Conservation (phyloP, 129 eudicot genomes). For the Smallanthus sonchifolius region DNA sequence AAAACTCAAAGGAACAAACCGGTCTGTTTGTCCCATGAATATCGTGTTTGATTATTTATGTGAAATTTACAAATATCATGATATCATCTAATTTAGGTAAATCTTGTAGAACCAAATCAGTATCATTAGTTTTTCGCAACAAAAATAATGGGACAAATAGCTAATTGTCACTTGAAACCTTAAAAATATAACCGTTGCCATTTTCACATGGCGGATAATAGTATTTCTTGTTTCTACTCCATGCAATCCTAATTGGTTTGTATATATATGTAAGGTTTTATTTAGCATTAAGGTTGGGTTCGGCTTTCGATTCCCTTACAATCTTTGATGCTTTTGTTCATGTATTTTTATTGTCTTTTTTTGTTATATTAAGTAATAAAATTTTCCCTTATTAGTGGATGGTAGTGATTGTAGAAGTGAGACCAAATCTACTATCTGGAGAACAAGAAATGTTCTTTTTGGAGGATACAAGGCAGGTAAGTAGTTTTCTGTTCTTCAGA, state of each 20-base stretch:
- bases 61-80: neutral
- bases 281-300: neutral
- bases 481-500: neutral
- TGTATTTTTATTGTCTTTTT: neutral
- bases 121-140: neutral
- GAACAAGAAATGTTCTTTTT: conserved; percentile 54
- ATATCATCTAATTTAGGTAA: neutral
- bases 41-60: neutral
- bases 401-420: conserved; percentile 64
- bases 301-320: neutral
- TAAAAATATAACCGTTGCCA: neutral
- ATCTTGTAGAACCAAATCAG: neutral
- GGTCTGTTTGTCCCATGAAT: neutral
- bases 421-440: conserved; percentile 78
- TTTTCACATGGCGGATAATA: neutral
- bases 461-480: conserved; percentile 67
- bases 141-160: neutral
- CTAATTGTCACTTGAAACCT: neutral
- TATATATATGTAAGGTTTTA: neutral
- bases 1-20: neutral
- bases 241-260: neutral
- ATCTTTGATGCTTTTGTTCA: neutral
- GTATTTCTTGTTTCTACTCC: neutral
- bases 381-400: conserved; percentile 42
- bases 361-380: neutral